Evolutionary conservation across 2,329 filamentous ascomycete species (phyloP).

Genomic region (Fusarium drepaniforme): DNA sequence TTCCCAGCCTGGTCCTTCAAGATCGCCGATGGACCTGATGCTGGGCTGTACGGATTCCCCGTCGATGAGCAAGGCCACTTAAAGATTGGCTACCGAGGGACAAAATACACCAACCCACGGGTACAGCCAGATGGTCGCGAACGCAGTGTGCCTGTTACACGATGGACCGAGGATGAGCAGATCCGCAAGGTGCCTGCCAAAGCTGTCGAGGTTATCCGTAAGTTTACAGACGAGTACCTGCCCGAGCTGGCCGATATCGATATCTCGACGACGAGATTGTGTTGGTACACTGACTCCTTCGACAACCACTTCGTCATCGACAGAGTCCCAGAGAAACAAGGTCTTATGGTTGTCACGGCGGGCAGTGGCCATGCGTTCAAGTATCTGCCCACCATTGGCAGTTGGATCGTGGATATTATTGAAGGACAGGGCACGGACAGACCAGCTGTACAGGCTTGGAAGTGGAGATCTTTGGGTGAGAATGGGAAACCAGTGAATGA

Average conservation of each 20-base stretch:
- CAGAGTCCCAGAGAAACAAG: constrained; percentile 64
- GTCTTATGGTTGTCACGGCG: constrained; percentile 69
- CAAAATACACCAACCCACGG: constrained; percentile 60
- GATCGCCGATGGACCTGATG: constrained; percentile 33
- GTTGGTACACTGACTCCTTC: constrained; percentile 48
- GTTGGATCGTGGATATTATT: constrained; percentile 59
- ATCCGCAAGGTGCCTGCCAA: constrained; percentile 40
- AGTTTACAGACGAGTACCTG: constrained; percentile 54
- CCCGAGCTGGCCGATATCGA: constrained; percentile 56
- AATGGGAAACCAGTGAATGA: neutral
- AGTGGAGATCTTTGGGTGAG: neutral
- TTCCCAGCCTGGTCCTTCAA: constrained; percentile 1
- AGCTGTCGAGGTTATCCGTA: constrained; percentile 43
- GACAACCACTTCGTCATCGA: constrained; percentile 49
- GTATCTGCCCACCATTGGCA: constrained; percentile 68
- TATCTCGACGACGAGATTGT: constrained; percentile 48
- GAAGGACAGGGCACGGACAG: neutral
- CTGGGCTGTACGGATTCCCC: constrained; percentile 63
- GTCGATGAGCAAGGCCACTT: constrained; percentile 55
- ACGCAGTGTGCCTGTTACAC: constrained; percentile 54
- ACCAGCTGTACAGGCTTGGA: neutral
- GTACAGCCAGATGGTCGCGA: constrained; percentile 48
- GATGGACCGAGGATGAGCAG: constrained; percentile 46
- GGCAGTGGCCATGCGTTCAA: constrained; percentile 56
- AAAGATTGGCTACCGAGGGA: constrained; percentile 63